A percentile compares a stretch with the other conserved stretches of the same genome.
These are phyloP conservation scores for Gremmenia infestans DNA, from an alignment of 2,329 filamentous ascomycete genomes.

Conservation along the genomic window DNA sequence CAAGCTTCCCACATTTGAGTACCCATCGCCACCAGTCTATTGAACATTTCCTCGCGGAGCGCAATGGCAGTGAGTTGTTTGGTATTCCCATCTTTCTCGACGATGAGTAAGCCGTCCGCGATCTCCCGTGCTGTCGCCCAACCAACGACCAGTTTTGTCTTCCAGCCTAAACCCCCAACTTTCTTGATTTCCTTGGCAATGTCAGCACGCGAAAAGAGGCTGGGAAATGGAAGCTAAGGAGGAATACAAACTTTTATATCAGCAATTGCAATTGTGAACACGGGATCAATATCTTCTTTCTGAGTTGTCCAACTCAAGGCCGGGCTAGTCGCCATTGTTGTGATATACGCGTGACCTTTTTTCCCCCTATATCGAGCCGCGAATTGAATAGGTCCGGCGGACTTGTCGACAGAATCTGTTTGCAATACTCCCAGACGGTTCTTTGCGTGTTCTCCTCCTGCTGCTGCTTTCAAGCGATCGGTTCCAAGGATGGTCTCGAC, in stretches of 20 bases:
- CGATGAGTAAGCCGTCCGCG: slow-evolving; percentile 58
- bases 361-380: slow-evolving; percentile 64
- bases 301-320: slow-evolving; percentile 48
- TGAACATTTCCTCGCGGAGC: slow-evolving; percentile 73
- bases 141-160: slow-evolving; percentile 73
- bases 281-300: slow-evolving; percentile 44
- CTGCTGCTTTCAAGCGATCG: slow-evolving; percentile 58
- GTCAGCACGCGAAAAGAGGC: background rate
- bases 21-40: slow-evolving; percentile 70
- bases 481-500: slow-evolving; percentile 68
- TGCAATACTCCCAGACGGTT: slow-evolving; percentile 66
- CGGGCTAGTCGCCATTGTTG: slow-evolving; percentile 50
- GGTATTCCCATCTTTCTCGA: slow-evolving; percentile 42
- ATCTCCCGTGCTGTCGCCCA: slow-evolving; percentile 72
- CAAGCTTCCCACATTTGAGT: slow-evolving; percentile 79
- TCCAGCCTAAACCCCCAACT: slow-evolving; percentile 78
- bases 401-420: slow-evolving; percentile 38
- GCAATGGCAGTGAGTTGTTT: slow-evolving; percentile 66
- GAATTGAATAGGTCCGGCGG: slow-evolving; percentile 69
- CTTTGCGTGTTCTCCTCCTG: slow-evolving; percentile 55
- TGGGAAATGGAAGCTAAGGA: background rate
- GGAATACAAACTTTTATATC: slow-evolving; percentile 2
- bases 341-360: slow-evolving; percentile 68
- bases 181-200: slow-evolving; percentile 61
- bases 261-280: slow-evolving; percentile 64